Conservation (phyloP, 2,329 filamentous ascomycete species). For the Phialophora expanda region DNA sequence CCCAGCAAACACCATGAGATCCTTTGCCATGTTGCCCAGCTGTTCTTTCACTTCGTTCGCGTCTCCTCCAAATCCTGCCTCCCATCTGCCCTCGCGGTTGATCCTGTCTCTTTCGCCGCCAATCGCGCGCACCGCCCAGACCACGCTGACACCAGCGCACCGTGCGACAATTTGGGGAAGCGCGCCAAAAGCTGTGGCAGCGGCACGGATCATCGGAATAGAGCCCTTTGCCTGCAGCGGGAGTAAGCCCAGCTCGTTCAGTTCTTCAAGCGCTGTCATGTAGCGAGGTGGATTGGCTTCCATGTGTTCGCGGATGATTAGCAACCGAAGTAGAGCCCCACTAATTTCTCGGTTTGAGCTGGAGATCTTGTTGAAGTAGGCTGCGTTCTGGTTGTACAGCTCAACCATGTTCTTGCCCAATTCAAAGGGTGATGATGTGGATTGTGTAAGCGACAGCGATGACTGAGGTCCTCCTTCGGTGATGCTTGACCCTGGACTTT, state of each 20-base stretch:
- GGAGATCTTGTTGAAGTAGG: conserved; percentile 66
- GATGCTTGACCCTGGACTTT: conserved; percentile 35
- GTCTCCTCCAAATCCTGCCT: conserved; percentile 65
- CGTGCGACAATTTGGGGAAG: conserved; percentile 81
- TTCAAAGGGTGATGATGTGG: conserved; percentile 69
- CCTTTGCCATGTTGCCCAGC: conserved; percentile 70
- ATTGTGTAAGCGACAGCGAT: conserved; percentile 64
- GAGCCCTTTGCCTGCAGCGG: conserved; percentile 51
- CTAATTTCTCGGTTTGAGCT: conserved; percentile 63
- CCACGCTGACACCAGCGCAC: conserved; percentile 86
- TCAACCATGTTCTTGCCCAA: conserved; percentile 67
- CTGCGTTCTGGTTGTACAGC: conserved; percentile 65
- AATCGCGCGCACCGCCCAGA: conserved; percentile 92
- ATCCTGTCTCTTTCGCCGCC: conserved; percentile 76
- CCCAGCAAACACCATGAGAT: conserved; percentile 91
- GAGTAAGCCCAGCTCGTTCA: conserved; percentile 37
- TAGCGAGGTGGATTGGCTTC: conserved; percentile 61
- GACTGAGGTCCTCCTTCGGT: conserved; percentile 50
- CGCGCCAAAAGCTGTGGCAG: conserved; percentile 78
- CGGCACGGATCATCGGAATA: conserved; percentile 76
- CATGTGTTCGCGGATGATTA: conserved; percentile 64
- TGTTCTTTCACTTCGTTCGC: conserved; percentile 38
- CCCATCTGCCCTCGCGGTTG: conserved; percentile 69
- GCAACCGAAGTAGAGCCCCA: conserved; percentile 64
- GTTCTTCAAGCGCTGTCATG: conserved; percentile 59